Base-by-base conservation (phyloP, 202 grass and related monocot genomes). In the Zoysia matrella region DNA sequence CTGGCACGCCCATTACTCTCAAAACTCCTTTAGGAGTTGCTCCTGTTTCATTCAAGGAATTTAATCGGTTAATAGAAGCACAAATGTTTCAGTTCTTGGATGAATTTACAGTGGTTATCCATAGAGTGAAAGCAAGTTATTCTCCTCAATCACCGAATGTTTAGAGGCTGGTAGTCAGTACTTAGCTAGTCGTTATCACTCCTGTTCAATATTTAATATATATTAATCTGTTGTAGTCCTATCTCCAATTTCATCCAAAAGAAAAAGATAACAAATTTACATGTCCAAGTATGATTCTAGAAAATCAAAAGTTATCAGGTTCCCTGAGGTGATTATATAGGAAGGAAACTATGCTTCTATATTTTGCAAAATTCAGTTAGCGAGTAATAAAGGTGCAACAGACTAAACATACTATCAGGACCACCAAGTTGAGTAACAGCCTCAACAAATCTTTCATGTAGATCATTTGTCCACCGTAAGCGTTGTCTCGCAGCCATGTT, bases 21-120 rank as follows among this genome's bases (percentile, higher is more conserved):
- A 99, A 58, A 83, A 99, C 96, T 76, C 96, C 96, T 93, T 99
- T 99, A 41, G 96, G 96, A 75, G 96, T 99, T 47, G 96, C 96
- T 73, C 91, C 96, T 99, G 74, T 85, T 54, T 62, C 58, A 83
- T 75, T 68, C 81, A 53, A 89, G 71, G 22, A 62, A 77, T 80
- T 80, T 8, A 64, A 57, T 30, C 76, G 60, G 66, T 85, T 73
- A 87, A 73, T 48, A 71, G 47, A 86, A 68, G 47, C 11, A 65
- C 12, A 75, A 61, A 65, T 76, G 52, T 62, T 55, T 16, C 1
- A 46, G 14, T 66, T 1, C 1, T 9, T 63, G 22, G 18, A 63
- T 39, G 9, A 63, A 63, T 11, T 11, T 30, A 63, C 1, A 63
- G 4, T 40, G 8, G 22, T 39, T 63, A 61, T 36, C 7, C 18